Conservation (phyloP, 164 flowering plant species). For the Kingdonia uniflora region DNA sequence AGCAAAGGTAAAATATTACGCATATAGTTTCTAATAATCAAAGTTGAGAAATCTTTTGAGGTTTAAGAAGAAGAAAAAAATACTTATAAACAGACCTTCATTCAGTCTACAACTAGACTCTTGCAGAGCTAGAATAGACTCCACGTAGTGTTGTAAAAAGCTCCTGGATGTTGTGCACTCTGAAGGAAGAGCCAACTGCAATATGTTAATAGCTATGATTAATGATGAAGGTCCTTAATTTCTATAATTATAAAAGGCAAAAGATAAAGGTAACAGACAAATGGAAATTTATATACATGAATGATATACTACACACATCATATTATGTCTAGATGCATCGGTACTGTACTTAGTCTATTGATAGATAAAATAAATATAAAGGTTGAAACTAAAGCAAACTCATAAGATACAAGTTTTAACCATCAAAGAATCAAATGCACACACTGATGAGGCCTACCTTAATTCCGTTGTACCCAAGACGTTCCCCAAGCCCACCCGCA, state of each 20-base stretch:
- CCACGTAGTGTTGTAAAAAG: conserved; percentile 80
- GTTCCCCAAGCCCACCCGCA: conserved; percentile 99
- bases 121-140: conserved; percentile 76
- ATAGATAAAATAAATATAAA: no score
- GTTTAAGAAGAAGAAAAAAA: no score
- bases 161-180: conserved; percentile 75
- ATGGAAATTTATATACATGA: neutral
- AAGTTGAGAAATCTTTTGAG: no score
- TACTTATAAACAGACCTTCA: conserved; percentile 29
- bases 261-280: neutral
- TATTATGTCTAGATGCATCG: neutral
- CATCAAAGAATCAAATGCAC: no score
- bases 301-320: no score
- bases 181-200: conserved; percentile 84
- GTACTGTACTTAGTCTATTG: no score
- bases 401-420: no score
- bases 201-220: neutral
- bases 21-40: no score
- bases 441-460: conserved; percentile 41
- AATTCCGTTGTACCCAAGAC: conserved; percentile 96
- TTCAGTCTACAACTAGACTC: conserved; percentile 49
- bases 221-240: no score
- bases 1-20: no score
- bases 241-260: no score
- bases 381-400: no score